phyloP scores from a whole-genome alignment of 2,329 filamentous ascomycete species.

The Nemania diffusa region DNA sequence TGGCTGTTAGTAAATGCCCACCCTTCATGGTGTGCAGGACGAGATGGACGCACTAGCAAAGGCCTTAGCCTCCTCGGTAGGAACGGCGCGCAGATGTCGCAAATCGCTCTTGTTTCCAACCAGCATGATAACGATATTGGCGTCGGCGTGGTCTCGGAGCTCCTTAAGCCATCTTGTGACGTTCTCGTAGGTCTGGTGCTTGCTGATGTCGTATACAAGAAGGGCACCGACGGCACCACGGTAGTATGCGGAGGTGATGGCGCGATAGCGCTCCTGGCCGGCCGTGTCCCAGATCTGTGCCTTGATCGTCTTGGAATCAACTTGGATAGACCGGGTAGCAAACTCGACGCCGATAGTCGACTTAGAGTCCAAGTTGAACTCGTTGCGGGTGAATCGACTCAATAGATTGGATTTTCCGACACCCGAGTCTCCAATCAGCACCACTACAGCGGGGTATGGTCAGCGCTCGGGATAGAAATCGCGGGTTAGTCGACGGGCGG shows the following conservation, averaged over 20 bases:
- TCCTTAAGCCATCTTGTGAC: conserved; percentile 99
- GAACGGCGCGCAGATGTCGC: conserved; percentile 95
- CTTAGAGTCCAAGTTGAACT: conserved; percentile 99
- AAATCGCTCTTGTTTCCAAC: conserved; percentile 99
- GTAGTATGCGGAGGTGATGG: conserved; percentile 99
- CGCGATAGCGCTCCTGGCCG: conserved; percentile 97
- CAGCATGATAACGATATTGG: conserved; percentile 99
- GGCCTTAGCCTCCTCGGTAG: conserved; percentile 96
- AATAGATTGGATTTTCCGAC: conserved; percentile 99
- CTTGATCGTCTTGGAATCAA: conserved; percentile 99
- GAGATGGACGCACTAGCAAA: conserved; percentile 81
- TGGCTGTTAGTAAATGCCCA: conserved; percentile 43
- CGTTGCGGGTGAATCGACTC: conserved; percentile 99
- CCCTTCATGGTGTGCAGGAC: not conserved
- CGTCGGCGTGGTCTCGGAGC: conserved; percentile 95
- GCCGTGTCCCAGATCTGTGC: conserved; percentile 99
- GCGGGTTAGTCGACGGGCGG: conserved; percentile 32
- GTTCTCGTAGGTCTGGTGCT: conserved; percentile 99
- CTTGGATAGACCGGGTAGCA: conserved; percentile 97
- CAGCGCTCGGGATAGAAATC: conserved; percentile 42
- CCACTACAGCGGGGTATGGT: conserved; percentile 68
- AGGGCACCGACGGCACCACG: conserved; percentile 96
- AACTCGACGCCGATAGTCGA: conserved; percentile 99
- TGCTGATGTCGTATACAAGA: conserved; percentile 99
- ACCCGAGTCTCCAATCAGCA: conserved; percentile 98